Evolutionary conservation across 2,329 filamentous ascomycete species (phyloP).

Genomic region (Fonsecaea monophora): DNA sequence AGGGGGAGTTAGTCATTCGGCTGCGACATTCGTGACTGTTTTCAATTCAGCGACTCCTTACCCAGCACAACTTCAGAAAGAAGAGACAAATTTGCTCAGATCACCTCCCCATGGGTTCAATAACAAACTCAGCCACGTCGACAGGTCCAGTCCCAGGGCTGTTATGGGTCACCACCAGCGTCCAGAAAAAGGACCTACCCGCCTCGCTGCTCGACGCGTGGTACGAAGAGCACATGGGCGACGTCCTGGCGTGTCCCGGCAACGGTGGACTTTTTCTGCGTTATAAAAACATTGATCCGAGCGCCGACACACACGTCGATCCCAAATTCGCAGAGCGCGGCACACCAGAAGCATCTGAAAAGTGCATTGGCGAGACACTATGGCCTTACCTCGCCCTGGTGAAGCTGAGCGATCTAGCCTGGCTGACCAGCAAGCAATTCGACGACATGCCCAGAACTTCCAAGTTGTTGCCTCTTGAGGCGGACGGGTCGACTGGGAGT

Average conservation of each 20-base stretch:
- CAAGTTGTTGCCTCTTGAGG: conserved; percentile 20
- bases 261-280: conserved; percentile 32
- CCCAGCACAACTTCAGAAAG: not conserved
- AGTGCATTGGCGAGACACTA: conserved; percentile 15
- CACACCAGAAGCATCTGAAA: conserved; percentile 12
- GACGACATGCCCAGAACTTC: conserved; percentile 26
- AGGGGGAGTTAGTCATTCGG: not conserved
- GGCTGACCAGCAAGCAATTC: conserved; percentile 29
- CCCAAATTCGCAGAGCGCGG: conserved; percentile 20
- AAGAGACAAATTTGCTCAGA: conserved; percentile 27
- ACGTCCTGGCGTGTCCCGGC: conserved; percentile 26
- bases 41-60: not conserved
- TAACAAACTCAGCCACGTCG: conserved; percentile 58
- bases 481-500: conserved; percentile 28
- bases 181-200: conserved; percentile 23
- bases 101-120: conserved; percentile 49
- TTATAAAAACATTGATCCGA: conserved; percentile 25
- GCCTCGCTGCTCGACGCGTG: conserved; percentile 24
- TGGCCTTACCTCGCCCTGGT: conserved; percentile 31
- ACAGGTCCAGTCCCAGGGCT: conserved; percentile 37
- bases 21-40: not conserved
- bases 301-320: conserved; percentile 1
- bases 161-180: conserved; percentile 27
- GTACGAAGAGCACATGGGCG: conserved; percentile 30
- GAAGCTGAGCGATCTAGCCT: conserved; percentile 24